Evolutionary conservation across 495 filamentous ascomycete genomes (phyloP).

Genomic region (Glarea lozoyensis): DNA sequence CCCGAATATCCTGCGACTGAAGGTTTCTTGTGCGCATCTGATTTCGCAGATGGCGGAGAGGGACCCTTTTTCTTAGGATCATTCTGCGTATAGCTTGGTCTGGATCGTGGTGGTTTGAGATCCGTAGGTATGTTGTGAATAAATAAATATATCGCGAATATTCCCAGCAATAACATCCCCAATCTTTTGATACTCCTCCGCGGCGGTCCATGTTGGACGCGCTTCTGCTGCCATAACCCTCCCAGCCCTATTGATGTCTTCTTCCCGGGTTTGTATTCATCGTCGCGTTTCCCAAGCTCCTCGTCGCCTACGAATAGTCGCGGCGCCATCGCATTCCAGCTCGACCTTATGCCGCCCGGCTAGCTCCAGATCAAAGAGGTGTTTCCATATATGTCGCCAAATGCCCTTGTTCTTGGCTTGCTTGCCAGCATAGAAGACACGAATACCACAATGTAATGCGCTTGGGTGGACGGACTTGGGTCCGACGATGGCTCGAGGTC

Average conservation of each 20-base stretch:
- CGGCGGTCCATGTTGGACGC: constrained; percentile 8
- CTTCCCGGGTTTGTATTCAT: constrained; percentile 43
- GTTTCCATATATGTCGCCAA: no score
- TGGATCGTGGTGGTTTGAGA: constrained; percentile 6
- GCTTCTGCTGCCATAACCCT: constrained; percentile 11
- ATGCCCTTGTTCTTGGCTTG: no score
- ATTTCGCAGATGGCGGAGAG: background rate
- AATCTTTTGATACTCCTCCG: constrained; percentile 25
- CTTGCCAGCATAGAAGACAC: no score
- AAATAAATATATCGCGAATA: constrained; percentile 41
- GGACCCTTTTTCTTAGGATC: background rate
- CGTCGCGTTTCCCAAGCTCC: constrained; percentile 63
- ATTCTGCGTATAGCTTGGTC: constrained; percentile 18
- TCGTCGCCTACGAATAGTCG: constrained; percentile 46
- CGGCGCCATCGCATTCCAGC: no score
- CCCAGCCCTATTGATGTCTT: constrained; percentile 5
- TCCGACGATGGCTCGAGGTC: no score
- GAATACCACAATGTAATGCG: no score
- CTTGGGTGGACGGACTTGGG: no score
- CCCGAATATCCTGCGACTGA: background rate
- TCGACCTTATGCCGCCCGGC: no score
- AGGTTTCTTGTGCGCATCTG: no score
- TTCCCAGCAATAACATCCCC: constrained; percentile 28
- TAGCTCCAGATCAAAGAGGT: no score
- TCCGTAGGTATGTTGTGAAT: constrained; percentile 42